Conservation (phyloP, 2,329 filamentous ascomycete species). For the Pseudogymnoascus sp. region DNA sequence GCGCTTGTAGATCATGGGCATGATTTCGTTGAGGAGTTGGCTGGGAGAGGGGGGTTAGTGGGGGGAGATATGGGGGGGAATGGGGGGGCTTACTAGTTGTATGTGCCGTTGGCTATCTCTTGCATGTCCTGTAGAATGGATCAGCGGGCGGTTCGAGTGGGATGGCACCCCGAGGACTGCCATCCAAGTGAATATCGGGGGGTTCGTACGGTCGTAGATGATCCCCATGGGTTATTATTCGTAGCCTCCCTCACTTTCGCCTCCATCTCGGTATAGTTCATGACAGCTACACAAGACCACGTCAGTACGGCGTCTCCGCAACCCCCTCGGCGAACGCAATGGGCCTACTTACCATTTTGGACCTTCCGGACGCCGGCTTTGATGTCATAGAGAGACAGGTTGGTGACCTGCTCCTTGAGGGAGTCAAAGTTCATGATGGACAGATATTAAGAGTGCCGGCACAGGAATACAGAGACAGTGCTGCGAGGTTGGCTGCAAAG, state of each 20-base stretch:
- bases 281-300: constrained; percentile 47
- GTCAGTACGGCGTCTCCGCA: constrained; percentile 21
- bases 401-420: constrained; percentile 62
- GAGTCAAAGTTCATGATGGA: constrained; percentile 43
- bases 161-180: constrained; percentile 13
- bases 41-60: constrained; percentile 38
- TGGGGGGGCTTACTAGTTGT: constrained; percentile 73
- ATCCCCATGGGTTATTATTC: constrained; percentile 98
- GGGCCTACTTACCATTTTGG: constrained; percentile 56
- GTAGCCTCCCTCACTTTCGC: constrained; percentile 87
- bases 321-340: constrained; percentile 7
- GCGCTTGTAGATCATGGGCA: constrained; percentile 99
- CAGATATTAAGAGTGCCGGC: background rate
- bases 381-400: constrained; percentile 64
- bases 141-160: background rate
- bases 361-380: constrained; percentile 69
- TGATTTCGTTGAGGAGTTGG: constrained; percentile 96
- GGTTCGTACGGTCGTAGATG: constrained; percentile 44
- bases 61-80: constrained; percentile 2
- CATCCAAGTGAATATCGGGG: background rate
- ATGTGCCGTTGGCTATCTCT: constrained; percentile 95
- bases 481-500: background rate
- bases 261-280: constrained; percentile 75
- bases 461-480: background rate
- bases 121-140: constrained; percentile 57